Conservation (phyloP, 2,329 filamentous ascomycete genomes). For the Apiospora aurea region DNA sequence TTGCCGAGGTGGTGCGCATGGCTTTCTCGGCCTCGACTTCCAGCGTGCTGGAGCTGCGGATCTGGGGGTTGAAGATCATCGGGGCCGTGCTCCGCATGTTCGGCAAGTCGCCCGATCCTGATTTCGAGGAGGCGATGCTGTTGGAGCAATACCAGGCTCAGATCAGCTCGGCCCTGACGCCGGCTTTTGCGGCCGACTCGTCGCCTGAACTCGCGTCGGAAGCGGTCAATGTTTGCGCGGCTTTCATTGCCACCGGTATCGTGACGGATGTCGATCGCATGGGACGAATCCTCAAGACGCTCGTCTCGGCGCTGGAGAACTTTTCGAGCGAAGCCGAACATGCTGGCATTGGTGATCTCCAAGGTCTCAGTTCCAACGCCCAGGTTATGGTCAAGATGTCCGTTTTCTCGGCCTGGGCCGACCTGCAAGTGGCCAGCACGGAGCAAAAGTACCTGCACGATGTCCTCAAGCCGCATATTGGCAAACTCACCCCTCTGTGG, state of each 20-base stretch:
- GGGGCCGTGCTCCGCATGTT: constrained; percentile 95
- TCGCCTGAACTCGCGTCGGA: constrained; percentile 95
- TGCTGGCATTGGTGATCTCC: constrained; percentile 89
- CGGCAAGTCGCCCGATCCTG: constrained; percentile 91
- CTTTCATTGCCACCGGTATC: constrained; percentile 95
- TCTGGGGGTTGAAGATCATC: constrained; percentile 93
- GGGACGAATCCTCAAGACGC: constrained; percentile 94
- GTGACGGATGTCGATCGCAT: constrained; percentile 98
- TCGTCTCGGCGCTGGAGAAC: constrained; percentile 90
- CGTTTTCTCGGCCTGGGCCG: constrained; percentile 96
- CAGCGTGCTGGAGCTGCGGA: constrained; percentile 85
- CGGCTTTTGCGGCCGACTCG: constrained; percentile 94
- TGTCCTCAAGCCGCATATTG: constrained; percentile 89
- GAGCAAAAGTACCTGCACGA: constrained; percentile 90
- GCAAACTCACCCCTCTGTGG: constrained; percentile 90
- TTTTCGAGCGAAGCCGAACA: constrained; percentile 84
- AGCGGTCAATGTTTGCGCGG: constrained; percentile 96
- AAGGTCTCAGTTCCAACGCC: constrained; percentile 91
- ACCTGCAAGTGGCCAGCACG: constrained; percentile 91
- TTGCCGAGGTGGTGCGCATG: constrained; percentile 94
- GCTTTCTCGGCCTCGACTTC: constrained; percentile 97
- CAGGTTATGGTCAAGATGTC: constrained; percentile 99
- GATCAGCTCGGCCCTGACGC: constrained; percentile 94
- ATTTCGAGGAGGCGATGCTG: constrained; percentile 96
- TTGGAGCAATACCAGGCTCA: constrained; percentile 98